Conservation (phyloP, 139 green algal genomes). For the Volvox reticuliferus region DNA sequence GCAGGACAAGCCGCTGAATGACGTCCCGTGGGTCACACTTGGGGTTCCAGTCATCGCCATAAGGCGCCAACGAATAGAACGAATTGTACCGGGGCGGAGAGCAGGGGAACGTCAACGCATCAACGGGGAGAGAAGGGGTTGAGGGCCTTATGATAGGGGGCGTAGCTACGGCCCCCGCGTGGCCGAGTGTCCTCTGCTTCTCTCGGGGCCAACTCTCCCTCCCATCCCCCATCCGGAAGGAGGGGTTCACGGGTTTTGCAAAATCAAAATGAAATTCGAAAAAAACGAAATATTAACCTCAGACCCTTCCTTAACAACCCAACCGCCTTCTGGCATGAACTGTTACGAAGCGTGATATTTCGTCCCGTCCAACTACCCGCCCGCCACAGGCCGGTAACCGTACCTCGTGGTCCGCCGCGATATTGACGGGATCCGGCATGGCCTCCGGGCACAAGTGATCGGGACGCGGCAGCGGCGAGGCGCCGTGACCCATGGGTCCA, state of each 20-base stretch:
- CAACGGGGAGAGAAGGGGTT: neutral
- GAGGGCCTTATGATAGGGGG: too few species aligned
- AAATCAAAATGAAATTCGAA: too few species aligned
- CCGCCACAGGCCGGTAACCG: neutral
- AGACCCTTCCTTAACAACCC: too few species aligned
- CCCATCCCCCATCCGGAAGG: too few species aligned
- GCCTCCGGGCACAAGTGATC: neutral
- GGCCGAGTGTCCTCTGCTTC: too few species aligned
- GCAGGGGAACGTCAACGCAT: neutral
- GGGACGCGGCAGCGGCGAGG: constrained; percentile 26
- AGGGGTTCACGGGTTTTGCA: too few species aligned
- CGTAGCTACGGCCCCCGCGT: neutral
- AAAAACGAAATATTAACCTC: too few species aligned
- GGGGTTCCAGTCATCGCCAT: neutral
- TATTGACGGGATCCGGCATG: neutral
- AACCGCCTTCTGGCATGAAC: too few species aligned
- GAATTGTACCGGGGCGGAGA: neutral
- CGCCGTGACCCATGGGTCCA: neutral
- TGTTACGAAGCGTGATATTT: too few species aligned
- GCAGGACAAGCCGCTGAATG: neutral
- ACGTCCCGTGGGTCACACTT: constrained; percentile 30
- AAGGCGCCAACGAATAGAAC: neutral
- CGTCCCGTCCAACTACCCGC: neutral
- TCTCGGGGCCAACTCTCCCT: too few species aligned
- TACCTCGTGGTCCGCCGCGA: neutral